Conservation (phyloP, 225 moss, liverwort and hornwort genomes). For the Physcomitrellopsis africana region DNA sequence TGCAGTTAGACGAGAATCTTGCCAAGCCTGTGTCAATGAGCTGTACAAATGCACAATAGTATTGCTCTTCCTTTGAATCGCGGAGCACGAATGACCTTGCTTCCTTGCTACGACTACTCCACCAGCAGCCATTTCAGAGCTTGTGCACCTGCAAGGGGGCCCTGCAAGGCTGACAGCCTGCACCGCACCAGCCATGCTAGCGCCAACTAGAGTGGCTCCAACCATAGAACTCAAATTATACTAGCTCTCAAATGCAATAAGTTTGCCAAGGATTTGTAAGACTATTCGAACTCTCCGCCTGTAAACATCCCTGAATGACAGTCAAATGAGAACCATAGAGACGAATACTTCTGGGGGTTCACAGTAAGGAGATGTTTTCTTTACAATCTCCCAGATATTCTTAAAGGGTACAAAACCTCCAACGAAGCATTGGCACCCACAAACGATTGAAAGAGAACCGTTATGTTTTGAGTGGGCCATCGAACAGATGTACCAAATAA, state of each 20-base stretch:
- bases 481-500: not conserved
- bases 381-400: not conserved
- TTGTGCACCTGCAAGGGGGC: slow-evolving; percentile 40
- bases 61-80: slow-evolving; percentile 29
- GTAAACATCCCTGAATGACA: slow-evolving; percentile 28
- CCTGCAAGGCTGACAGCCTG: slow-evolving; percentile 33
- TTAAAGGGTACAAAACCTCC: too few relatives aligned
- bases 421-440: not conserved
- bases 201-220: slow-evolving; percentile 19
- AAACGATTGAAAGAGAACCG: not conserved
- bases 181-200: slow-evolving; percentile 44
- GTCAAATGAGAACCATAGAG: slow-evolving; percentile 5
- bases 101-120: slow-evolving; percentile 36
- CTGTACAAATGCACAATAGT: slow-evolving; percentile 58
- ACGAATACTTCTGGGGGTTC: not conserved
- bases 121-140: slow-evolving; percentile 27
- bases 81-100: slow-evolving; percentile 31
- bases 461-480: not conserved
- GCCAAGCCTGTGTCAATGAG: slow-evolving; percentile 76
- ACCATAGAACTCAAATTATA: slow-evolving; percentile 11
- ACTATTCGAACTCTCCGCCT: slow-evolving; percentile 15
- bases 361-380: not conserved
- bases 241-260: not conserved
- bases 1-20: slow-evolving; percentile 65
- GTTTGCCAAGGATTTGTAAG: not conserved